A percentile compares a stretch with the other conserved stretches of the same genome.
These are phyloP conservation scores for Spathaspora boniae DNA, from an alignment of 805 yeast species.

Conservation along the genomic window DNA sequence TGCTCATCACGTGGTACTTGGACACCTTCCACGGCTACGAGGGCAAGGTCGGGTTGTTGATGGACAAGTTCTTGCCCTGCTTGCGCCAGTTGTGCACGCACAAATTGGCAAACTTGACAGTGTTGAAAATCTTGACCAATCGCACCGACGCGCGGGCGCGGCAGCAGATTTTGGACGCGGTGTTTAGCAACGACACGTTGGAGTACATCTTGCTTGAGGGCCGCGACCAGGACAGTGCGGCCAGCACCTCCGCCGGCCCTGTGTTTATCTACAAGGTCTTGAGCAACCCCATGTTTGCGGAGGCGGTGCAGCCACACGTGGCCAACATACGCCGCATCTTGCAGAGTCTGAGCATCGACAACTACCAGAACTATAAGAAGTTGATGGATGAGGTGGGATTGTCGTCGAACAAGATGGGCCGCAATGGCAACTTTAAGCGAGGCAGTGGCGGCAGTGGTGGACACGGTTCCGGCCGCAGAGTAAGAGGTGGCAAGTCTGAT, in stretches of 20 bases:
- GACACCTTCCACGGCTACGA: constrained; percentile 55
- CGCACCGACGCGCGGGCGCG: constrained; percentile 64
- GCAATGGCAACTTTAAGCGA: constrained; percentile 21
- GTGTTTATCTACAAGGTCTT: constrained; percentile 73
- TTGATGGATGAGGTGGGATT: constrained; percentile 91
- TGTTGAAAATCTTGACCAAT: constrained; percentile 72
- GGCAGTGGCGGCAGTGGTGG: constrained; percentile 8
- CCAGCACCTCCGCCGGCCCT: constrained; percentile 46
- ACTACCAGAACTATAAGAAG: constrained; percentile 73
- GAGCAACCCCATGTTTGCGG: constrained; percentile 57
- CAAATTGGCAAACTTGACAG: constrained; percentile 79
- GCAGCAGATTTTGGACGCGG: constrained; percentile 54
- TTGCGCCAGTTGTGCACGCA: constrained; percentile 68
- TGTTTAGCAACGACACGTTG: constrained; percentile 56
- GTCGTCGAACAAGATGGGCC: constrained; percentile 30
- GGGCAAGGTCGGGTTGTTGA: constrained; percentile 46
- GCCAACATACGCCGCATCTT: constrained; percentile 62
- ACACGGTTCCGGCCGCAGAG: constrained; percentile 6
- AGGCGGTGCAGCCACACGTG: constrained; percentile 52
- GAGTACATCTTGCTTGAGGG: constrained; percentile 59
- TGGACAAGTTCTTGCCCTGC: constrained; percentile 58
- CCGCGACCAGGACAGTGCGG: constrained; percentile 60
- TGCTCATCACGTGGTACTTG: constrained; percentile 89
- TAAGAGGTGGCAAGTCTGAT: constrained; percentile 4
- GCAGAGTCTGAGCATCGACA: constrained; percentile 51